A percentile compares a stretch with the other conserved stretches of the same genome.
phyloP scores from a whole-genome alignment of 2,329 filamentous ascomycete species.

The Chalaropsis ovoidea region DNA sequence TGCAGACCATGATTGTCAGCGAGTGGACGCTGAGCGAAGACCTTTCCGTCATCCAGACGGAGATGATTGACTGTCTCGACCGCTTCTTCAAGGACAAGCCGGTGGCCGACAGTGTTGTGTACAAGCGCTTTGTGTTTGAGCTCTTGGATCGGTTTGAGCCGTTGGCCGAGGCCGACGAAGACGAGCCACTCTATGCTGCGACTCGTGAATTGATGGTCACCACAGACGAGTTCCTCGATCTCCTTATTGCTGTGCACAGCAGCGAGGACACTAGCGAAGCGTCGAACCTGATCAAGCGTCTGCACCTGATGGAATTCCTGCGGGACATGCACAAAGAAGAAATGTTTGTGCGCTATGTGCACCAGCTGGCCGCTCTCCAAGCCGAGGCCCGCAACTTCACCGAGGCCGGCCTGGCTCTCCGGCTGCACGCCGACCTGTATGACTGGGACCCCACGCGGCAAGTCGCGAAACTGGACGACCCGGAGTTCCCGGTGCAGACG shows the following conservation, averaged over 20 bases:
- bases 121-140: slow-evolving; percentile 86
- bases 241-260: slow-evolving; percentile 80
- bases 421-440: slow-evolving; percentile 85
- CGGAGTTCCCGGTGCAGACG: slow-evolving; percentile 69
- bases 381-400: slow-evolving; percentile 65
- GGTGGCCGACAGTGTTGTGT: slow-evolving; percentile 75
- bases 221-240: slow-evolving; percentile 80
- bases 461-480: slow-evolving; percentile 58
- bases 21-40: slow-evolving; percentile 96
- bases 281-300: slow-evolving; percentile 73
- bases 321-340: slow-evolving; percentile 95
- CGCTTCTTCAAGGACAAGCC: slow-evolving; percentile 80
- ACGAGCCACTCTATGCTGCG: slow-evolving; percentile 62
- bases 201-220: slow-evolving; percentile 71
- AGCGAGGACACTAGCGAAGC: slow-evolving; percentile 63
- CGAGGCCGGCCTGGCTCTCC: slow-evolving; percentile 79
- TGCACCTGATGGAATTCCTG: slow-evolving; percentile 90
- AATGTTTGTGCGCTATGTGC: slow-evolving; percentile 91
- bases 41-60: slow-evolving; percentile 79
- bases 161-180: slow-evolving; percentile 48
- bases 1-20: slow-evolving; percentile 97
- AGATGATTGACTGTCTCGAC: slow-evolving; percentile 92
- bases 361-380: slow-evolving; percentile 76
- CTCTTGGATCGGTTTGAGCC: slow-evolving; percentile 70
- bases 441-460: slow-evolving; percentile 70